phyloP scores from a whole-genome alignment of 768 basidiomycete genomes.

The Tylopilus balloui region DNA sequence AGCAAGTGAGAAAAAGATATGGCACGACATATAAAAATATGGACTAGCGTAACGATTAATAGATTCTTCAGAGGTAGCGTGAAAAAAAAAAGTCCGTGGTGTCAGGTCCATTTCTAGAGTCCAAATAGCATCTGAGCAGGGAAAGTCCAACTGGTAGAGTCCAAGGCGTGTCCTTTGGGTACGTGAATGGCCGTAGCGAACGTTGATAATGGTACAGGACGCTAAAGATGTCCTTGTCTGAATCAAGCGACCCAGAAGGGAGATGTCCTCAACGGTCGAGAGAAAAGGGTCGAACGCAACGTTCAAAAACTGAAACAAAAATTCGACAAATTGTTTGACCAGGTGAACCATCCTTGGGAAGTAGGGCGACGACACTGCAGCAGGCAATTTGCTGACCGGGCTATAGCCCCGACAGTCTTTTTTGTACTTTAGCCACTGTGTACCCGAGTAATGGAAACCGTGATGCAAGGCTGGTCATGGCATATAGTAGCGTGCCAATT shows the following conservation, averaged over 20 bases:
- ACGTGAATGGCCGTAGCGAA: slow-evolving; percentile 24
- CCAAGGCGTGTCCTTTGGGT: slow-evolving; percentile 22
- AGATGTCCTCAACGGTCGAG: slow-evolving; percentile 7
- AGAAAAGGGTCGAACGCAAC: neutral
- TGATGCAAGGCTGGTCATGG: slow-evolving; percentile 56
- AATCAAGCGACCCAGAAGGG: slow-evolving; percentile 3
- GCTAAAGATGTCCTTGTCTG: slow-evolving; percentile 8
- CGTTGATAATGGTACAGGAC: slow-evolving; percentile 17
- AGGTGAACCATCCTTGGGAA: neutral
- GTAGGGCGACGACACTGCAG: neutral
- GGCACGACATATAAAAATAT: slow-evolving; percentile 25
- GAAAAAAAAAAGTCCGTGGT: slow-evolving; percentile 13
- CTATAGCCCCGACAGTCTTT: slow-evolving; percentile 29
- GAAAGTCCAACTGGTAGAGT: slow-evolving; percentile 8
- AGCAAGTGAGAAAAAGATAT: slow-evolving; percentile 12
- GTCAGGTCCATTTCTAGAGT: slow-evolving; percentile 28
- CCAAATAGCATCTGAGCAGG: slow-evolving; percentile 16
- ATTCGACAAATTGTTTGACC: neutral
- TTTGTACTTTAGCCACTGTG: slow-evolving; percentile 29
- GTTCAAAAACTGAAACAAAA: slow-evolving; percentile 4
- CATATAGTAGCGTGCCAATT: slow-evolving; percentile 55
- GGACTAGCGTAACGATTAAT: slow-evolving; percentile 29
- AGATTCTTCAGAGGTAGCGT: slow-evolving; percentile 9
- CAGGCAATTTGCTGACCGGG: slow-evolving; percentile 1
- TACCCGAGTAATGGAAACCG: slow-evolving; percentile 55